Conservation (phyloP, 2,329 filamentous ascomycete species). For the Aureobasidium pullulans region DNA sequence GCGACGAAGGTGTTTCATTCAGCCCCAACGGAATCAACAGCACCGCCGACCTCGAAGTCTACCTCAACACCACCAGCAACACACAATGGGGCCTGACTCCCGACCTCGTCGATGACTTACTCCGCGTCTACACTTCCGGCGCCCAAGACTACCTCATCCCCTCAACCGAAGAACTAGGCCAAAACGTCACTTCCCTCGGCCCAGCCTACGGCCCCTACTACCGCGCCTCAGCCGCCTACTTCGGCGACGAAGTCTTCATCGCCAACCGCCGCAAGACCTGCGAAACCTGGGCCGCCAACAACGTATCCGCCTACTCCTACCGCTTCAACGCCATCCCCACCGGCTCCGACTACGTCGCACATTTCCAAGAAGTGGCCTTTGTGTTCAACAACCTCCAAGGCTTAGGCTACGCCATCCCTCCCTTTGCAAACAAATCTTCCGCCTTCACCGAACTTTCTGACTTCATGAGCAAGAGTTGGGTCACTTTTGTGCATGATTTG, state of each 20-base stretch:
- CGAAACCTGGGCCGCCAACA: conserved; percentile 42
- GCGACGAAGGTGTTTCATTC: conserved; percentile 58
- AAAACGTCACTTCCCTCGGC: conserved; percentile 23
- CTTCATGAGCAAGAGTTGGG: conserved; percentile 40
- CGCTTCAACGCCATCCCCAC: conserved; percentile 51
- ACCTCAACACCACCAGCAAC: conserved; percentile 26
- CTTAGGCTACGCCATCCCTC: conserved; percentile 34
- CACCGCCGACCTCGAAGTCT: conserved; percentile 43
- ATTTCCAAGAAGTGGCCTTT: conserved; percentile 47
- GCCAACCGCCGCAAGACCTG: conserved; percentile 48
- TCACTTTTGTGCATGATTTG: conserved; percentile 36
- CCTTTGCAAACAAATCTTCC: conserved; percentile 29
- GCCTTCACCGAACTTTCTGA: conserved; percentile 32
- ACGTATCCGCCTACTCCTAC: conserved; percentile 52
- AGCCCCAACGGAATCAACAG: conserved; percentile 48
- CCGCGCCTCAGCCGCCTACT: conserved; percentile 48
- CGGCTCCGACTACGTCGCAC: conserved; percentile 39
- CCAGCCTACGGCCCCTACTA: conserved; percentile 40
- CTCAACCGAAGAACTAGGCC: conserved; percentile 29
- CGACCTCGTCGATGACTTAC: conserved; percentile 31
- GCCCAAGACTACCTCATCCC: conserved; percentile 44
- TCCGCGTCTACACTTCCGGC: conserved; percentile 46
- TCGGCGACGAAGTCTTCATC: conserved; percentile 50
- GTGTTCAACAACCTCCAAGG: conserved; percentile 41
- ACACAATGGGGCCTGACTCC: conserved; percentile 16